Evolutionary conservation across 2,329 filamentous ascomycete genomes (phyloP).

Genomic region (Lachnellula arida): DNA sequence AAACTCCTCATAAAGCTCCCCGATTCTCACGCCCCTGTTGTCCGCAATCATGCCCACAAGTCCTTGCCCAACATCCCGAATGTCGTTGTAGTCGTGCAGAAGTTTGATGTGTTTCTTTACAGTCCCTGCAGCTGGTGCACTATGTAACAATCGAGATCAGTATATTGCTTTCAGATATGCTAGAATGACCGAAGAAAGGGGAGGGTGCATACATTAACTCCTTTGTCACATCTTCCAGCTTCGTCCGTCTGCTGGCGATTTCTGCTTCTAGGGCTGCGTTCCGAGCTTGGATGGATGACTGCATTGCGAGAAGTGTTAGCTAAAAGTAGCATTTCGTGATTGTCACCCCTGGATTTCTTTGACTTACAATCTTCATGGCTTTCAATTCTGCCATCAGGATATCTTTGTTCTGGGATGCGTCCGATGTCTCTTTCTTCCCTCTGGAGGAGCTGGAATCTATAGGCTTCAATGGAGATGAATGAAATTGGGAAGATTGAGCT

Average conservation of each 20-base stretch:
- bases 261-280: conserved; percentile 40
- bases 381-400: conserved; percentile 26
- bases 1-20: conserved; percentile 33
- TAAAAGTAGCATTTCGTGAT: too few relatives aligned
- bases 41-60: conserved; percentile 65
- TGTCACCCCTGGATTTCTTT: too few relatives aligned
- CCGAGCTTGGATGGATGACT: conserved; percentile 38
- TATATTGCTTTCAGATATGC: background rate
- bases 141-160: conserved; percentile 1
- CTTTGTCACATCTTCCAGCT: conserved; percentile 34
- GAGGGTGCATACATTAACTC: conserved; percentile 30
- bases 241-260: conserved; percentile 26
- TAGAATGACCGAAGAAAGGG: background rate
- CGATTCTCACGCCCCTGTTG: conserved; percentile 45
- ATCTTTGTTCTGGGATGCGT: conserved; percentile 19
- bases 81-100: conserved; percentile 66
- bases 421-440: background rate
- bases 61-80: conserved; percentile 63
- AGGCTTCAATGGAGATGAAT: conserved; percentile 1
- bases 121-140: conserved; percentile 38
- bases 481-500: background rate
- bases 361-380: conserved; percentile 29
- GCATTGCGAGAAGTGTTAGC: conserved; percentile 27
- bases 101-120: conserved; percentile 60
- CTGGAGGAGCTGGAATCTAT: background rate